Conservation (phyloP, 2,329 filamentous ascomycete species). For the Hawksworthiomyces lignivorus region DNA sequence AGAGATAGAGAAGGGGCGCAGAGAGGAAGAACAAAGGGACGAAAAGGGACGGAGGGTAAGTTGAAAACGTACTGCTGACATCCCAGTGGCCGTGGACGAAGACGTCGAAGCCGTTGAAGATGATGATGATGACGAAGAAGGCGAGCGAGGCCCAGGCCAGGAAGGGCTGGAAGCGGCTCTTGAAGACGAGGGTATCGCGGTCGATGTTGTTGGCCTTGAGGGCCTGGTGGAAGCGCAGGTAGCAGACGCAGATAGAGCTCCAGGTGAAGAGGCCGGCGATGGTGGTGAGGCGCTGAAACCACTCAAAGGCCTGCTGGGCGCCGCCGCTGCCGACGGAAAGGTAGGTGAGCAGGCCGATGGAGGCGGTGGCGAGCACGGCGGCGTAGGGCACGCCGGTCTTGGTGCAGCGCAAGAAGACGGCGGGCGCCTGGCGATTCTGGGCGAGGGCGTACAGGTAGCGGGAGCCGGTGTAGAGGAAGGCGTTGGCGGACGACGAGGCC, state of each 20-base stretch:
- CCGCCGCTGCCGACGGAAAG: constrained; percentile 59
- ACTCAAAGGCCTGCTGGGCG: constrained; percentile 32
- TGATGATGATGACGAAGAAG: constrained; percentile 60
- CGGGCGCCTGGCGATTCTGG: constrained; percentile 50
- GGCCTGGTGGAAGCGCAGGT: constrained; percentile 61
- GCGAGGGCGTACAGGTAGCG: constrained; percentile 54
- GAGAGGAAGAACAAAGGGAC: not conserved
- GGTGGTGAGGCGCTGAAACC: constrained; percentile 37
- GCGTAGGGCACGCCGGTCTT: constrained; percentile 37
- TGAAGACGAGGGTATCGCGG: constrained; percentile 57
- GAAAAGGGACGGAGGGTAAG: no score
- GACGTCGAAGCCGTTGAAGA: constrained; percentile 66
- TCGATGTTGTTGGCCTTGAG: constrained; percentile 57
- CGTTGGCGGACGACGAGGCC: constrained; percentile 51
- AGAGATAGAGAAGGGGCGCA: no score
- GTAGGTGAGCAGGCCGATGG: constrained; percentile 60
- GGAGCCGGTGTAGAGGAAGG: constrained; percentile 52
- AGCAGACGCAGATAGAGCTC: constrained; percentile 59
- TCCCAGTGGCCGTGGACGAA: constrained; percentile 50
- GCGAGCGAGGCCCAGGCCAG: constrained; percentile 55
- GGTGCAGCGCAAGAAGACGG: constrained; percentile 51
- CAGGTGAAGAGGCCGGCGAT: constrained; percentile 65
- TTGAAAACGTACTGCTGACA: constrained; percentile 3
- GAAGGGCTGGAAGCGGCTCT: constrained; percentile 59
- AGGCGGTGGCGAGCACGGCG: constrained; percentile 35